Conservation (phyloP, 805 yeast genomes). For the Monosporozyma aerobia region DNA sequence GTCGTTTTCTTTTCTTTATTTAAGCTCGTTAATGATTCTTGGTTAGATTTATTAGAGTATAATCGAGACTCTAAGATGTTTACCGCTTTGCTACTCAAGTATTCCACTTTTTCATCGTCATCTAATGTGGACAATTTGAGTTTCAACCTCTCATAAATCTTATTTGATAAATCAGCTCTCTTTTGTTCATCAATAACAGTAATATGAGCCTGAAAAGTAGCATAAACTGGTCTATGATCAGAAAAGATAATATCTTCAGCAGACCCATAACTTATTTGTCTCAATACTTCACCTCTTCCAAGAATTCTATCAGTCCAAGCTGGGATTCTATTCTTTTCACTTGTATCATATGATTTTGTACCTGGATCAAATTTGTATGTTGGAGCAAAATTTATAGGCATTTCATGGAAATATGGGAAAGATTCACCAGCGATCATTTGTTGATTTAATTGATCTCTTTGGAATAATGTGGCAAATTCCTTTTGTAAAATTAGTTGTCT, state of each 20-base stretch:
- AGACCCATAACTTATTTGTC: constrained; percentile 52
- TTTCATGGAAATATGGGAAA: constrained; percentile 75
- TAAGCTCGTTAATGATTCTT: constrained; percentile 6
- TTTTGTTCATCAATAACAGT: constrained; percentile 53
- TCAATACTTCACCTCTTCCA: constrained; percentile 50
- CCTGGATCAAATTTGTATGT: constrained; percentile 93
- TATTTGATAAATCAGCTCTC: constrained; percentile 42
- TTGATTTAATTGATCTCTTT: constrained; percentile 65
- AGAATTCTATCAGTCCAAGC: constrained; percentile 96
- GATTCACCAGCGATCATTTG: constrained; percentile 72
- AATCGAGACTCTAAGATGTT: constrained; percentile 1
- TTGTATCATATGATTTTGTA: constrained; percentile 70
- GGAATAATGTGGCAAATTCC: constrained; percentile 46
- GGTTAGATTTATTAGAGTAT: constrained; percentile 2
- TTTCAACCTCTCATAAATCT: constrained; percentile 46
- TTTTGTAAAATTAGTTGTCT: constrained; percentile 41
- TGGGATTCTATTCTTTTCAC: constrained; percentile 88
- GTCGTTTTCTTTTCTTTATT: background rate
- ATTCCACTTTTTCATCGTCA: constrained; percentile 40
- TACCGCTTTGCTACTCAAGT: constrained; percentile 30
- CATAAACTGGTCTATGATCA: constrained; percentile 88
- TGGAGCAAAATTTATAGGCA: constrained; percentile 73
- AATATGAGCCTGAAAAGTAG: constrained; percentile 53
- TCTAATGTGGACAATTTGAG: constrained; percentile 34
- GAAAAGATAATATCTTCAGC: constrained; percentile 54